A percentile compares a stretch with the other conserved stretches of the same genome.
Conservation (phyloP, 768 basidiomycete genomes). For the Cubamyces lactineus region DNA sequence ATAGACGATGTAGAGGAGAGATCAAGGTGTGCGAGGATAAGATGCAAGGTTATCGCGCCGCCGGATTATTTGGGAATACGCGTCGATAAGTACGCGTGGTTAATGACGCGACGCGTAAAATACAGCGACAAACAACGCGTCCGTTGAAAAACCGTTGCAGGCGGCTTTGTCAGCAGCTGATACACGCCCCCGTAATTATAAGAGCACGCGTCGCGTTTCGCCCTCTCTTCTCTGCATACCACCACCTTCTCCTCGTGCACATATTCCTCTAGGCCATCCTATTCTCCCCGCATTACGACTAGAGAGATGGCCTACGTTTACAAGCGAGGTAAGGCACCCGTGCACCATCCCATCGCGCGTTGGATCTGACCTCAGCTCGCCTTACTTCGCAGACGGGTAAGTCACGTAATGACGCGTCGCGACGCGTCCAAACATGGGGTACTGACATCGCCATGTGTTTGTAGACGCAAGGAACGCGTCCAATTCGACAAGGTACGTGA, state of each 20-base stretch:
- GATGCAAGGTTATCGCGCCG: neutral
- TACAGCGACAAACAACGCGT: conserved; percentile 29
- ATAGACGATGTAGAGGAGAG: neutral
- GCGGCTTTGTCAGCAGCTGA: conserved; percentile 26
- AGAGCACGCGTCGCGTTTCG: conserved; percentile 32
- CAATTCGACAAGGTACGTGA: conserved; percentile 85
- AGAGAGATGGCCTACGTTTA: conserved; percentile 53
- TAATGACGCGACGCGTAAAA: conserved; percentile 25
- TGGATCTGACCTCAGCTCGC: conserved; percentile 15
- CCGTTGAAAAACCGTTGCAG: conserved; percentile 22
- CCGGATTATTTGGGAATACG: neutral
- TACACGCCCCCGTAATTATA: conserved; percentile 28
- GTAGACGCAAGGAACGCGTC: conserved; percentile 85
- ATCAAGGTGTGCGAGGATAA: neutral
- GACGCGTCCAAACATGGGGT: conserved; percentile 4
- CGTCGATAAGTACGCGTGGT: conserved; percentile 4
- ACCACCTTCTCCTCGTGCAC: conserved; percentile 29
- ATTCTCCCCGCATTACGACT: conserved; percentile 7
- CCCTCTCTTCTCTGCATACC: conserved; percentile 30
- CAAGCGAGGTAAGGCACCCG: conserved; percentile 54
- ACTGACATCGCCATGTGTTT: conserved; percentile 24
- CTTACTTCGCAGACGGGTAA: conserved; percentile 50
- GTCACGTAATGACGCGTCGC: conserved; percentile 37
- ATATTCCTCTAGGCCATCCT: conserved; percentile 10
- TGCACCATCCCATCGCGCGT: conserved; percentile 12